phyloP scores from a whole-genome alignment of 2,329 filamentous ascomycete species.

The Sordariomycetes sp. region DNA sequence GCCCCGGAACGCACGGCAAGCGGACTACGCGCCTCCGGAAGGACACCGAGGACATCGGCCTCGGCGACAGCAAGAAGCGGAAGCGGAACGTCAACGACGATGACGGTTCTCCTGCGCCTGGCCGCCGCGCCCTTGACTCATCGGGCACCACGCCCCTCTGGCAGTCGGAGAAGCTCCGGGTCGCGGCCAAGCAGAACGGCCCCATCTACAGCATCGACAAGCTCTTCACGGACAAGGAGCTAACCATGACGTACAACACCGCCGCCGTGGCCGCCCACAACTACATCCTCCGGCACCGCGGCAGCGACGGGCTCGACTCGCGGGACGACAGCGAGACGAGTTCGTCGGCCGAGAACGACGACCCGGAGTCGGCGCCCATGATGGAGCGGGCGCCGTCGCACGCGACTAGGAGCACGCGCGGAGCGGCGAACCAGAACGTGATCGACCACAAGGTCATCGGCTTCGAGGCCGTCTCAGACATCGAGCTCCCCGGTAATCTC shows the following conservation, averaged over 20 bases:
- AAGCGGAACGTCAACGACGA: conserved; percentile 51
- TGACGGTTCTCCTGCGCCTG: conserved; percentile 51
- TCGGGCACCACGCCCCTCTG: conserved; percentile 50
- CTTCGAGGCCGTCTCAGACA: conserved; percentile 48
- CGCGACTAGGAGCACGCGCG: conserved; percentile 52
- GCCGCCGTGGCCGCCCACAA: conserved; percentile 53
- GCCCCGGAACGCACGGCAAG: conserved; percentile 53
- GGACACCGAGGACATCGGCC: conserved; percentile 46
- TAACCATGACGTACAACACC: conserved; percentile 53
- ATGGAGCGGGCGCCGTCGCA: conserved; percentile 58
- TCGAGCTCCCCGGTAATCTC: conserved; percentile 47
- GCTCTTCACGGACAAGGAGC: conserved; percentile 60
- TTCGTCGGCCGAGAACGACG: conserved; percentile 38
- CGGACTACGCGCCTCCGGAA: conserved; percentile 51
- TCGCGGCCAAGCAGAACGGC: conserved; percentile 43
- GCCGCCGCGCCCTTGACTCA: conserved; percentile 42
- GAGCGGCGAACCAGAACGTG: conserved; percentile 41
- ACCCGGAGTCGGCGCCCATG: conserved; percentile 31
- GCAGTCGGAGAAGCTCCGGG: conserved; percentile 48
- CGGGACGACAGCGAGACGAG: conserved; percentile 43
- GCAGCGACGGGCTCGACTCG: conserved; percentile 27
- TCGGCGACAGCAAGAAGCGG: conserved; percentile 48
- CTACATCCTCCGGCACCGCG: conserved; percentile 47
- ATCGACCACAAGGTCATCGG: conserved; percentile 47
- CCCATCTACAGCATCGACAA: conserved; percentile 57